These are phyloP conservation scores for Hemerocallis citrina DNA, from an alignment of 106 monocot genomes.

Conservation along the genomic window DNA sequence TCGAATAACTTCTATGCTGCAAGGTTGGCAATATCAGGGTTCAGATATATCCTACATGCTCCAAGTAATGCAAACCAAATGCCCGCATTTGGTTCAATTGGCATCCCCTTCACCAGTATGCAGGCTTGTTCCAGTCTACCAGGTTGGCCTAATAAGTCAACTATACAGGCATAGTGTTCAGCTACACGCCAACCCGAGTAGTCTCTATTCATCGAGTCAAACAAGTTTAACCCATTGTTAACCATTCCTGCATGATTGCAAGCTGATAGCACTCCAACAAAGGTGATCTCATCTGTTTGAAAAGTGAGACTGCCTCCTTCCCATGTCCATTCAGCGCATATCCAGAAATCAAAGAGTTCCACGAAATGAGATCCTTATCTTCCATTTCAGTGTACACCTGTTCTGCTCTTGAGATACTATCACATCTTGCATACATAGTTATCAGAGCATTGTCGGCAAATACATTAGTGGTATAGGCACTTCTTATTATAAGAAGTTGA, in stretches of 20 bases:
- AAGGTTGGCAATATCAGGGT: slow-evolving; percentile 18
- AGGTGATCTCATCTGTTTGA: slow-evolving; percentile 33
- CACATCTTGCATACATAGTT: slow-evolving; percentile 61
- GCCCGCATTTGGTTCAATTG: slow-evolving; percentile 27
- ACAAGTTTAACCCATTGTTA: slow-evolving; percentile 26
- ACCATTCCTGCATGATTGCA: slow-evolving; percentile 28
- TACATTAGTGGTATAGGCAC: slow-evolving; percentile 22
- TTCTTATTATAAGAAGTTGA: slow-evolving; percentile 27
- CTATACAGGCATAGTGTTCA: slow-evolving; percentile 40
- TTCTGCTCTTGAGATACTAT: slow-evolving; percentile 24
- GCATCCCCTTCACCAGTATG: slow-evolving; percentile 19
- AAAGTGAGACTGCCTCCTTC: slow-evolving; percentile 19
- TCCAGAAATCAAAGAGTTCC: slow-evolving; percentile 69
- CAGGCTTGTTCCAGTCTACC: slow-evolving; percentile 28
- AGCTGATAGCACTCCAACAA: slow-evolving; percentile 31
- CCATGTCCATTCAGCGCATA: slow-evolving; percentile 28
- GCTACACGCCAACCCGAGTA: slow-evolving; percentile 19
- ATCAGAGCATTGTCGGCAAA: slow-evolving; percentile 64
- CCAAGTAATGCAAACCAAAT: slow-evolving; percentile 38
- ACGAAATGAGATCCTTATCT: slow-evolving; percentile 34
- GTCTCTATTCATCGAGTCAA: slow-evolving; percentile 20
- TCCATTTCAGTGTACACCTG: slow-evolving; percentile 36
- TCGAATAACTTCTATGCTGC: slow-evolving; percentile 22
- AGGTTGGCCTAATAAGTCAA: slow-evolving; percentile 25
- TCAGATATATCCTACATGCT: slow-evolving; percentile 24